These are phyloP conservation scores for Alternaria conjuncta DNA, from an alignment of 2,329 filamentous ascomycete species.

Conservation along the genomic window DNA sequence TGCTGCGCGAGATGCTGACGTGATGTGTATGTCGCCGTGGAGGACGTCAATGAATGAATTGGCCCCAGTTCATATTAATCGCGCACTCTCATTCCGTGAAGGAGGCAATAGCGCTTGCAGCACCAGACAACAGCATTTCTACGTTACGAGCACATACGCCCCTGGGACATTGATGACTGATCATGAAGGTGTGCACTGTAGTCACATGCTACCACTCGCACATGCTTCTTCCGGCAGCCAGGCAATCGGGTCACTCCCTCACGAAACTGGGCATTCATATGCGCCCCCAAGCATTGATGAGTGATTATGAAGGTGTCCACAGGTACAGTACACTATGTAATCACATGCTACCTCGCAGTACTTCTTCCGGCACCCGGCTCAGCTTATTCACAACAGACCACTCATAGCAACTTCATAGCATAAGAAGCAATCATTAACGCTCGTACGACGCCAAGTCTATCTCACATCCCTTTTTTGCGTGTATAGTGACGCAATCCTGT, in stretches of 20 bases:
- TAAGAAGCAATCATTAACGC: conserved; percentile 7
- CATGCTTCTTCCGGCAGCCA: not conserved
- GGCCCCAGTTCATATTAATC: not conserved
- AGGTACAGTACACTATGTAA: not conserved
- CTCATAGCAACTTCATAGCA: not conserved
- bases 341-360: not conserved
- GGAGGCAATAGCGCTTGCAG: not conserved
- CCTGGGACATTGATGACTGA: not conserved
- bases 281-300: not conserved
- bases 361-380: not conserved
- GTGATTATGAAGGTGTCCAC: not conserved
- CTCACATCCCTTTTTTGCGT: not conserved
- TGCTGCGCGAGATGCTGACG: not conserved
- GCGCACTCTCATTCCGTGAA: not conserved
- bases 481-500: not conserved
- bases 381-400: not conserved
- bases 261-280: not conserved
- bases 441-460: not conserved
- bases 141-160: not conserved
- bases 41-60: not conserved
- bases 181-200: not conserved
- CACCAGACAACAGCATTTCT: not conserved
- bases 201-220: not conserved
- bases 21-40: not conserved
- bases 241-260: too few relatives aligned